Conservation (phyloP, 257 asterid genomes). For the Asclepias syriaca region DNA sequence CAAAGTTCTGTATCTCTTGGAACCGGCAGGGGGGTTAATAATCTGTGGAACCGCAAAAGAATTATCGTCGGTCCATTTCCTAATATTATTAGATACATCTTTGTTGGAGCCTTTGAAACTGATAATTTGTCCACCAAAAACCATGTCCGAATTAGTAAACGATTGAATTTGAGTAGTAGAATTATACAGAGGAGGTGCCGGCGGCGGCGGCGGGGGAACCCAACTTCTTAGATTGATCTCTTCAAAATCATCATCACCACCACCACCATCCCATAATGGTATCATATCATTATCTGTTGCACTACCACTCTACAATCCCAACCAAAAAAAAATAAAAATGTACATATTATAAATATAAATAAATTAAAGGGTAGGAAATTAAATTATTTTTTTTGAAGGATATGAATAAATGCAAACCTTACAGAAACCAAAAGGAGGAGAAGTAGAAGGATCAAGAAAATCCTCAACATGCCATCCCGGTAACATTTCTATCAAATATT, state of each 20-base stretch:
- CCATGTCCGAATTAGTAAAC: slow-evolving; percentile 24
- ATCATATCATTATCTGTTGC: slow-evolving; percentile 35
- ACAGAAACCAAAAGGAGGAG: slow-evolving; percentile 39
- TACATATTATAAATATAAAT: too few species aligned
- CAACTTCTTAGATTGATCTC: slow-evolving; percentile 28
- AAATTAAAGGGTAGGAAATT: too few species aligned
- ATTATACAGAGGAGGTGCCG: slow-evolving; percentile 11
- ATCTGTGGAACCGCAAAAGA: slow-evolving; percentile 80
- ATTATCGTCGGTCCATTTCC: slow-evolving; percentile 50
- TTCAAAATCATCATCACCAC: slow-evolving; percentile 27
- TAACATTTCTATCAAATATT: slow-evolving; percentile 61
- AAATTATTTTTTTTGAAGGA: background rate
- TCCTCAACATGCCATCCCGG: slow-evolving; percentile 97
- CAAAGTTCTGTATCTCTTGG: slow-evolving; percentile 20
- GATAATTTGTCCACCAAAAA: slow-evolving; percentile 39
- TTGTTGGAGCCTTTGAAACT: slow-evolving; percentile 30
- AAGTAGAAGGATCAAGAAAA: slow-evolving; percentile 53
- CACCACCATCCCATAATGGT: slow-evolving; percentile 53
- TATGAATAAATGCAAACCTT: slow-evolving; percentile 43
- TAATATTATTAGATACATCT: slow-evolving; percentile 28
- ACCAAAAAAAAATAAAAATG: background rate
- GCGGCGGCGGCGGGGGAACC: slow-evolving; percentile 52
- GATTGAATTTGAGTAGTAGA: slow-evolving; percentile 27
- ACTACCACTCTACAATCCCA: slow-evolving; percentile 21
- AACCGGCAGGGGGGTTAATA: slow-evolving; percentile 14